Evolutionary conservation across 2,329 filamentous ascomycete genomes (phyloP).

Genomic region (Trichoderma harzianum): DNA sequence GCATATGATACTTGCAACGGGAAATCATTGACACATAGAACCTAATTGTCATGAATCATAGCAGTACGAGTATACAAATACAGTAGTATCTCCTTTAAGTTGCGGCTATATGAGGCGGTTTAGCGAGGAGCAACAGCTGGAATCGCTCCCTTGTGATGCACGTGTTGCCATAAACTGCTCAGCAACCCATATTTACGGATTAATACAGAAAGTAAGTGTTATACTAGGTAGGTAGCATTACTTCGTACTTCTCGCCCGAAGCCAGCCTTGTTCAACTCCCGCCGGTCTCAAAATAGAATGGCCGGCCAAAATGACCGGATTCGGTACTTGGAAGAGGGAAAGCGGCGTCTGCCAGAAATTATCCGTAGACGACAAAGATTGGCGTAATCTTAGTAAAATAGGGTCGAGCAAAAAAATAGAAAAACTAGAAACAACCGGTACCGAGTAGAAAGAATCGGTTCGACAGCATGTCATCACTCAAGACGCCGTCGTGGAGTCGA

Average conservation of each 20-base stretch:
- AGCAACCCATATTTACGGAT: not conserved
- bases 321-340: not conserved
- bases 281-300: not conserved
- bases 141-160: not conserved
- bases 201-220: not conserved
- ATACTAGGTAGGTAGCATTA: not conserved
- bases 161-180: not conserved
- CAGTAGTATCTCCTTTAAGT: not conserved
- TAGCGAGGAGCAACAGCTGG: not conserved
- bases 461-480: not conserved
- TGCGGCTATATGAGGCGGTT: not conserved
- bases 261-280: not conserved
- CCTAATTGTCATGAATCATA: not conserved
- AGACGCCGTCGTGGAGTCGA: not conserved
- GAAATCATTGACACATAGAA: not conserved
- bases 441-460: not conserved
- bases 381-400: not conserved
- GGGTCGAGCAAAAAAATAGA: not conserved
- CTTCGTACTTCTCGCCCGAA: not conserved
- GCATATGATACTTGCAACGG: not conserved
- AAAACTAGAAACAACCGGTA: not conserved
- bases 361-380: not conserved
- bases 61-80: not conserved
- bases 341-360: not conserved
- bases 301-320: not conserved